Base-by-base conservation (phyloP, 2,329 filamentous ascomycete species). In the Pseudogymnoascus sp. region DNA sequence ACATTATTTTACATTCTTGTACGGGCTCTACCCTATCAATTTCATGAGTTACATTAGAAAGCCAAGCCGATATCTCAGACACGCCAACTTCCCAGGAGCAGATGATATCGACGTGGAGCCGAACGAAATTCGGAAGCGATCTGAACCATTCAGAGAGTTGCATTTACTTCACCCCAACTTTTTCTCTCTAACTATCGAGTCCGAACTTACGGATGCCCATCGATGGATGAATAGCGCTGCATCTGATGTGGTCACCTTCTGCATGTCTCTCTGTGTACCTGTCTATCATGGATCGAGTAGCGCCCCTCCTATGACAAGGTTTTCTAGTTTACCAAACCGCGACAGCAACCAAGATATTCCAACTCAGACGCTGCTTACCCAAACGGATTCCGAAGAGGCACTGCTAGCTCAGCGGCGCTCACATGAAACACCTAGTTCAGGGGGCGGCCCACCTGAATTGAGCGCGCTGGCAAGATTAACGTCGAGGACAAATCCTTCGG, bases 21-120 rank as follows among this genome's bases (percentile, higher is more conserved):
- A 95, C 69, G 91, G 90, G 0, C 77, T 95, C 4, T 95, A 93
- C 67, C 90, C 90, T 1, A 84, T 93, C 71, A 93, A 93, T 72
- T 91, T 95, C 69, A 89, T 91, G 84, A 89, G 88, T 74, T 95
- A 93, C 72, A 89, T 95, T 66, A 84, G 90, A 63, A 93, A 93
- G 71, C 90, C 90, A 2, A 86, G 91, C 68, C 85, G 88, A 67
- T 93, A 89, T 71, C 78, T 95, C 8, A 87, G 90, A 56, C 87
- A 89, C 70, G 85, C 88, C 42, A 85, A 90, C 67, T 88, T 86
- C 34, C 81, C 84, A 4, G 85, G 87, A 59, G 83, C 86, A 1
- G 88, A 92, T 66, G 88, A 90, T 62, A 83, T 93, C 46, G 89
- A 93, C 70, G 82, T 93, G 2, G 88, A 93, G 68, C 89, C 90